These are phyloP conservation scores for Dalbergia cultrata DNA, from an alignment of 306 rosid species.

Conservation along the genomic window DNA sequence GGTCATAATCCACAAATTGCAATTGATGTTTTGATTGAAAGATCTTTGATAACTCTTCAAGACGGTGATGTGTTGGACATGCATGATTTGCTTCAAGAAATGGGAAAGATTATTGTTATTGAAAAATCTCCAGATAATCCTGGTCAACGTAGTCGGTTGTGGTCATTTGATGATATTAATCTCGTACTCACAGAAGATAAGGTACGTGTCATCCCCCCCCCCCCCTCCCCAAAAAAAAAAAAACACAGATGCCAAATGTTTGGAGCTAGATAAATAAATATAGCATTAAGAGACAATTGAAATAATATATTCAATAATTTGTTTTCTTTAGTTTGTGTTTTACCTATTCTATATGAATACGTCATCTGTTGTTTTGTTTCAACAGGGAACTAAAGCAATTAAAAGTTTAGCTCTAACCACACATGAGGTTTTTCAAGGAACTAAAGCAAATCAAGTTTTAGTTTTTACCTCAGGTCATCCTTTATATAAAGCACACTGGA, in stretches of 20 bases:
- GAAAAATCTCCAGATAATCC: background rate
- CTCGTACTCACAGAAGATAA: background rate
- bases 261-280: no score
- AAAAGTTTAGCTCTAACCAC: background rate
- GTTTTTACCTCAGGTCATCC: background rate
- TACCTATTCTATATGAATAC: background rate
- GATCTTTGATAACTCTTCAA: background rate
- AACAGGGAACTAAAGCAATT: conserved; percentile 30
- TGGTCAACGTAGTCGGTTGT: background rate
- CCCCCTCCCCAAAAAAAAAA: no score
- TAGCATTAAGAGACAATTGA: background rate
- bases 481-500: background rate
- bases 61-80: background rate
- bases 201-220: conserved; percentile 2
- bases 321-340: background rate
- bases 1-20: background rate
- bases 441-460: background rate
- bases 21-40: background rate
- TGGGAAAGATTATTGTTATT: background rate
- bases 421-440: conserved; percentile 8
- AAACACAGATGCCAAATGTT: background rate
- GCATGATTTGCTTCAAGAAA: conserved; percentile 1
- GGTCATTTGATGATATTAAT: background rate
- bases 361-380: background rate
- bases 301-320: background rate